Evolutionary conservation across 345 rosid genomes (phyloP), one percentile per base, ranked within the genome.

Genomic region (Raphanus raphanistrum): DNA sequence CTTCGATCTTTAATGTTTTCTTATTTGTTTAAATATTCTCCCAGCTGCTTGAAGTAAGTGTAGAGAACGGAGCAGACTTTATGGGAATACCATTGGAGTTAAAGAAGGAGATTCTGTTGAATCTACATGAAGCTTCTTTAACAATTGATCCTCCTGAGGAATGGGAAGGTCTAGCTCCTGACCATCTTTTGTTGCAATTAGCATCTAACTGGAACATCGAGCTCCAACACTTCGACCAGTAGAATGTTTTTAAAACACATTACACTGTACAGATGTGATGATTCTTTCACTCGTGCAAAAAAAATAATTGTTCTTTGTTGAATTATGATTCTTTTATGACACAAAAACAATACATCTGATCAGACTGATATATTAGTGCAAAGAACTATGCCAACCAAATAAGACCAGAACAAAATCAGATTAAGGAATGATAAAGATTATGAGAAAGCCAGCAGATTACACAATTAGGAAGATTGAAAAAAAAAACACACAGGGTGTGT

Each of bases 141-240:
- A 63, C 88, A 59, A 83, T 82, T 57, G 97, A 85, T 71, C 90
- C 85, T 48, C 88, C 96, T 0, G 96, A 91, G 64, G 96, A 92
- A 54, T 92, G 99, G 99, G 97, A 91, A 84, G 97, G 99, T 66
- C 85, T 77, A 5, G 76, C 84, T 13, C 93, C 92, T 5, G 91
- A 88, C 48, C 90, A 90, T 76, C 90, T 92, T 68, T 72, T 95
- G 82, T 74, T 89, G 72, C 96, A 90, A 80, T 80, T 95, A 80
- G 97, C 97, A 76, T 83, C 96, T 52, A 88, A 92, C 3, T 95
- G 99, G 98, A 86, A 81, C 54, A 92, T 91, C 62, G 90, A 92
- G 77, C 81, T 90, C 72, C 94, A 88, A 83, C 94, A 88, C 66
- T 86, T 83, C 67, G 97, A 87, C 58, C 25, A 16, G 26, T 71